These are phyloP conservation scores for Rhododendron ovatum DNA, from an alignment of 148 eudicot genomes.

Conservation along the genomic window DNA sequence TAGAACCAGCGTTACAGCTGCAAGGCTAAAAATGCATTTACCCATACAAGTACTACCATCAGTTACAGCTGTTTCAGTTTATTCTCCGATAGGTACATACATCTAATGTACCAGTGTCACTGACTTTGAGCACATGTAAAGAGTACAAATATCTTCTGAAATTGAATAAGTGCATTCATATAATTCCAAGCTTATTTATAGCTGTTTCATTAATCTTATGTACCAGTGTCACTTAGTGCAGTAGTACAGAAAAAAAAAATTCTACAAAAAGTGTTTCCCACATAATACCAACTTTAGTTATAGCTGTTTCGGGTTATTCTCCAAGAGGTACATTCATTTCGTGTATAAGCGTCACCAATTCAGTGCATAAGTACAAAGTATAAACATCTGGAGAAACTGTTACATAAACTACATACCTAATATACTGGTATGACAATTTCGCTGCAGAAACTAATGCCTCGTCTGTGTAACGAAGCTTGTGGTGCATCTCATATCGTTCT, in stretches of 20 bases:
- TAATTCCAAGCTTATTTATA: not conserved
- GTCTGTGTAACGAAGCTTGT: conserved; percentile 85
- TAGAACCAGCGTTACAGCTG: not conserved
- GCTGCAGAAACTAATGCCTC: conserved; percentile 85
- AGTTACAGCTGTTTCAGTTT: not conserved
- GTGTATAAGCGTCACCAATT: not conserved
- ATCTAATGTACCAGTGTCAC: not conserved
- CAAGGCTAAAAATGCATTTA: not conserved
- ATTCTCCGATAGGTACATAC: not conserved
- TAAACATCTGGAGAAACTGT: not conserved
- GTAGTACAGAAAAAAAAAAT: not conserved
- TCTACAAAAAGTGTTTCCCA: not conserved
- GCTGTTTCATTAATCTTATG: not conserved
- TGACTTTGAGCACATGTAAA: not conserved
- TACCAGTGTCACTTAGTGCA: not conserved
- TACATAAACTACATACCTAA: conserved; percentile 41
- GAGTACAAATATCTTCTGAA: not conserved
- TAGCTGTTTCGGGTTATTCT: not conserved
- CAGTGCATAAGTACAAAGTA: not conserved
- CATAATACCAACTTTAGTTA: not conserved
- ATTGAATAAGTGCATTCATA: not conserved
- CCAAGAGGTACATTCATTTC: not conserved
- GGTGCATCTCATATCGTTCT: conserved; percentile 89
- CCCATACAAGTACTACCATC: not conserved
- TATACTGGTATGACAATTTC: conserved; percentile 69